phyloP scores from a whole-genome alignment of 176 grass and related monocot genomes.

The Areca catechu region DNA sequence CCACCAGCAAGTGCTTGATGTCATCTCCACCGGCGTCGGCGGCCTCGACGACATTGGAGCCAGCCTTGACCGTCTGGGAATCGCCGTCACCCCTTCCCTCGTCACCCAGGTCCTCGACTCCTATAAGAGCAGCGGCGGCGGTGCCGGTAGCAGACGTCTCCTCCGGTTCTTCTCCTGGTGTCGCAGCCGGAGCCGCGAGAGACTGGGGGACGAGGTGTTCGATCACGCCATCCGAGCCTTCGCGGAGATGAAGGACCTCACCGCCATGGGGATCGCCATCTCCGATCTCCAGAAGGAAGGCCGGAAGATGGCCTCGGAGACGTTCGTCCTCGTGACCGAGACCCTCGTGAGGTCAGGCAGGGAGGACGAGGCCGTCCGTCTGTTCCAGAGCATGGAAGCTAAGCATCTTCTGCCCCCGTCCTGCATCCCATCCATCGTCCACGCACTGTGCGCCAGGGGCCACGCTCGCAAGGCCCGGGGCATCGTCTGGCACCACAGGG shows the following conservation, averaged over 20 bases:
- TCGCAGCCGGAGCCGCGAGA: constrained; percentile 17
- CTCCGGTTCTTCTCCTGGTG: constrained; percentile 61
- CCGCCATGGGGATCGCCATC: constrained; percentile 32
- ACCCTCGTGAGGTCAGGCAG: constrained; percentile 39
- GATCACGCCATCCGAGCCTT: constrained; percentile 35
- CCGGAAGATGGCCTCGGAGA: constrained; percentile 29
- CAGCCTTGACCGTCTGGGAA: constrained; percentile 28
- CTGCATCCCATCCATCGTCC: constrained; percentile 36
- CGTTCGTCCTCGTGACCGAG: constrained; percentile 33
- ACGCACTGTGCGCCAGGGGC: constrained; percentile 47
- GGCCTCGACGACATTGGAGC: constrained; percentile 46
- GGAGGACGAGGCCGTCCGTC: constrained; percentile 36
- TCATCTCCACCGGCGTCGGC: constrained; percentile 36
- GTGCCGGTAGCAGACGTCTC: constrained; percentile 23
- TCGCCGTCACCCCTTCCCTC: constrained; percentile 26
- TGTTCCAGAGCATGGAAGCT: constrained; percentile 42
- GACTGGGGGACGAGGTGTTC: constrained; percentile 8
- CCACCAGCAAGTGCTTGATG: not conserved
- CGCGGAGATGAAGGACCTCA: constrained; percentile 36
- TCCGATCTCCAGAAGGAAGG: constrained; percentile 25
- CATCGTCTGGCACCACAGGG: constrained; percentile 52
- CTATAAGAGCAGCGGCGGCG: constrained; percentile 9
- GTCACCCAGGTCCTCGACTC: constrained; percentile 28
- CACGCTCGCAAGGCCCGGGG: constrained; percentile 37
- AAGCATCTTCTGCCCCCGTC: constrained; percentile 33